phyloP scores from a whole-genome alignment of 2,329 filamentous ascomycete species.

The Zalaria obscura region DNA sequence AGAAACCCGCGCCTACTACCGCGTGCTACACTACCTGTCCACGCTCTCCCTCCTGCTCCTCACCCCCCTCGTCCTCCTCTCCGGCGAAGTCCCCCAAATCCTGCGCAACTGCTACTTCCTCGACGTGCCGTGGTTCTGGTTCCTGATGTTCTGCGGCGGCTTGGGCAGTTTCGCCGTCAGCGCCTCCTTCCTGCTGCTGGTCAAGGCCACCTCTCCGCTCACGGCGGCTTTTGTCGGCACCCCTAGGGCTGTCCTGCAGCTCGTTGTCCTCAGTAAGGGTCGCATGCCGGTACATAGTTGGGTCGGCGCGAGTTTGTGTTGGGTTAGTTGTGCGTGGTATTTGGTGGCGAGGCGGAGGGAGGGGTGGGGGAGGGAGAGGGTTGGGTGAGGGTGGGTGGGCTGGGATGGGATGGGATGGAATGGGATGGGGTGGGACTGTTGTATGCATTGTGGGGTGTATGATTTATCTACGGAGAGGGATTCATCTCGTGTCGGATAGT shows the following conservation, averaged over 20 bases:
- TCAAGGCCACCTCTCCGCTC: conserved; percentile 36
- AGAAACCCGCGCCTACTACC: conserved; percentile 37
- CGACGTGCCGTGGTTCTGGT: conserved; percentile 41
- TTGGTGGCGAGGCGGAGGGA: conserved; percentile 27
- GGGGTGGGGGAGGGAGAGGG: conserved; percentile 11
- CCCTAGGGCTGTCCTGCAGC: conserved; percentile 33
- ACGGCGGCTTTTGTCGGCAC: conserved; percentile 36
- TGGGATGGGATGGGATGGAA: background rate
- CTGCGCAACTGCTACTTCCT: conserved; percentile 39
- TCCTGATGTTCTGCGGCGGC: conserved; percentile 35
- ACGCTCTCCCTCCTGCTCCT: conserved; percentile 34
- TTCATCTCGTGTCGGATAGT: no score
- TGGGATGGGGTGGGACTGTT: no score
- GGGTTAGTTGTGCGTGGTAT: conserved; percentile 37
- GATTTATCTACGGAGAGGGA: no score
- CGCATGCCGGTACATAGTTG: conserved; percentile 36
- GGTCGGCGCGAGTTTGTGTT: conserved; percentile 37
- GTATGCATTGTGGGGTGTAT: no score
- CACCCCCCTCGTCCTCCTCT: conserved; percentile 34
- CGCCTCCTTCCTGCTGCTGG: conserved; percentile 31
- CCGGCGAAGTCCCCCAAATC: conserved; percentile 35
- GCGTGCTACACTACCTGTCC: conserved; percentile 37
- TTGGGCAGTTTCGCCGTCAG: conserved; percentile 35
- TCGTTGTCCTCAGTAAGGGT: conserved; percentile 32
- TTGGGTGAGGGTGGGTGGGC: background rate